These are phyloP conservation scores for Boletellus ananiceps DNA, from an alignment of 768 basidiomycete species.

Conservation along the genomic window DNA sequence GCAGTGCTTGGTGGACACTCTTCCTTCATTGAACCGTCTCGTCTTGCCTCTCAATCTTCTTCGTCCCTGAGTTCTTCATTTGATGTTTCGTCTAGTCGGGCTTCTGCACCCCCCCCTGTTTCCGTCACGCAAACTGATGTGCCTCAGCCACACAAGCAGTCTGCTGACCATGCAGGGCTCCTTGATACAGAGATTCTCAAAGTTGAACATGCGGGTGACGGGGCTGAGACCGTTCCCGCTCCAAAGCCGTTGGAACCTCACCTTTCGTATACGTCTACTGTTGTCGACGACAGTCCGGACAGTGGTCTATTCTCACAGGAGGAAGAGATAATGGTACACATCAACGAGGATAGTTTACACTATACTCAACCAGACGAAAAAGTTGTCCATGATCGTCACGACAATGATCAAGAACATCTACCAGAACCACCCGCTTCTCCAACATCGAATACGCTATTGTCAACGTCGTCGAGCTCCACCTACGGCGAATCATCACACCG, in stretches of 20 bases:
- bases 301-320: slow-evolving; percentile 27
- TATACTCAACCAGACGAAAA: slow-evolving; percentile 17
- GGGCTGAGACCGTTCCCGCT: slow-evolving; percentile 6
- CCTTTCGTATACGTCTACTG: slow-evolving; percentile 49
- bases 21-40: slow-evolving; percentile 29
- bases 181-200: slow-evolving; percentile 38
- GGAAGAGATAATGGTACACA: slow-evolving; percentile 18
- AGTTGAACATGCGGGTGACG: not conserved
- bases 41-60: slow-evolving; percentile 29
- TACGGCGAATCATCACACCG: slow-evolving; percentile 43
- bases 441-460: slow-evolving; percentile 44
- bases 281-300: slow-evolving; percentile 43
- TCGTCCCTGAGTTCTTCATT: slow-evolving; percentile 32
- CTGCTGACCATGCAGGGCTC: slow-evolving; percentile 46
- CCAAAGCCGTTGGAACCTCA: slow-evolving; percentile 37
- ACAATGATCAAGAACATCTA: slow-evolving; percentile 41
- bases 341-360: slow-evolving; percentile 21
- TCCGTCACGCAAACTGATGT: slow-evolving; percentile 29
- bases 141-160: slow-evolving; percentile 41
- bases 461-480: slow-evolving; percentile 33
- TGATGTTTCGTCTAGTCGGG: slow-evolving; percentile 46
- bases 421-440: slow-evolving; percentile 60
- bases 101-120: slow-evolving; percentile 29
- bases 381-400: slow-evolving; percentile 11
- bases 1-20: slow-evolving; percentile 15